Percentiles rank a stretch among this genome's conserved stretches.
These are phyloP conservation scores for Liquidambar formosana DNA, from an alignment of 164 flowering plant genomes.

Conservation along the genomic window DNA sequence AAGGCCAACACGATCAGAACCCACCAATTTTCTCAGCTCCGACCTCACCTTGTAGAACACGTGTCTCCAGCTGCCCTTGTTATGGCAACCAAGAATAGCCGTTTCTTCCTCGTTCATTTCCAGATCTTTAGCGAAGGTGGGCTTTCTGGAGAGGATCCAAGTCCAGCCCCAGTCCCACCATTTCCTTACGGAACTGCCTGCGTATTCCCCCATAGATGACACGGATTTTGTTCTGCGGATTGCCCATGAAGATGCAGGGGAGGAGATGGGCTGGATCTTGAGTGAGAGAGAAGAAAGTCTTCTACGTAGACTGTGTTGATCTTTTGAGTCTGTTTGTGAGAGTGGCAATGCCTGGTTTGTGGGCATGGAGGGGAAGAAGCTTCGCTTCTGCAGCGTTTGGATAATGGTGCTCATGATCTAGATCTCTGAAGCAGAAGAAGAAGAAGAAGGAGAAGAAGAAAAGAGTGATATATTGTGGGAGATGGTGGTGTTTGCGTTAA, in stretches of 20 bases:
- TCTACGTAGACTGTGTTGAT: conserved; percentile 37
- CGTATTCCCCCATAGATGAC: conserved; percentile 47
- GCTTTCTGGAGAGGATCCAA: conserved; percentile 77
- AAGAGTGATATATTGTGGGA: not conserved
- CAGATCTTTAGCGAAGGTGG: conserved; percentile 70
- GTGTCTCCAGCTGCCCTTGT: conserved; percentile 69
- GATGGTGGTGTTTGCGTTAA: not conserved
- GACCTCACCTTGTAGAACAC: conserved; percentile 60
- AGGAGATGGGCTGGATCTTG: conserved; percentile 36
- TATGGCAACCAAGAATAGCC: conserved; percentile 42
- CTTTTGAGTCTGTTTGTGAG: conserved; percentile 27
- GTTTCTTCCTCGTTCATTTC: conserved; percentile 79
- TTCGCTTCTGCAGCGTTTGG: conserved; percentile 6
- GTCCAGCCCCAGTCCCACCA: conserved; percentile 86
- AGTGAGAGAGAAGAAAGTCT: conserved; percentile 59
- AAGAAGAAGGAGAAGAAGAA: conserved; percentile 11
- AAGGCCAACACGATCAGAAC: conserved; percentile 35
- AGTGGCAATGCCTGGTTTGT: too few species aligned
- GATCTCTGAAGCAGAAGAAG: not conserved
- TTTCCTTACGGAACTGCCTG: conserved; percentile 52
- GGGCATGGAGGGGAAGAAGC: not conserved
- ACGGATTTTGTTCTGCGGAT: conserved; percentile 65
- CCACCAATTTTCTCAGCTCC: conserved; percentile 50
- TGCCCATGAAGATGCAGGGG: conserved; percentile 47
- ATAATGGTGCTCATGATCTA: not conserved